These are phyloP conservation scores for Xylaria sp. DNA, from an alignment of 2,329 filamentous ascomycete species.

Conservation along the genomic window DNA sequence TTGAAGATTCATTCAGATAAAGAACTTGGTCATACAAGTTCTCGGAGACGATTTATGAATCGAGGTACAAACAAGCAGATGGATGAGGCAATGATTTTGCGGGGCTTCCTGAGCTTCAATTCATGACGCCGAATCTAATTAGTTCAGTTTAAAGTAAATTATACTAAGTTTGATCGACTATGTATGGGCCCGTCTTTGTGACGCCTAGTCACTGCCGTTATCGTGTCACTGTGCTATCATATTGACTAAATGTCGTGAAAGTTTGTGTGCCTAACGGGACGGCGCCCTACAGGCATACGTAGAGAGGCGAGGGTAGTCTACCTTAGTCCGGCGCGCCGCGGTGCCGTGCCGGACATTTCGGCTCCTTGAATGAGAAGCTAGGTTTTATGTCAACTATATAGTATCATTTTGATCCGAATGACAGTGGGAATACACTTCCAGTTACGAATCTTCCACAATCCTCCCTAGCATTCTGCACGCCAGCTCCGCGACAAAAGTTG, in stretches of 20 bases:
- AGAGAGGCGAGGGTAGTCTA: conserved; percentile 1
- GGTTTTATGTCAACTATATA: not conserved
- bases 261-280: conserved; percentile 9
- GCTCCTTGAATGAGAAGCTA: not conserved
- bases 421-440: not conserved
- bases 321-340: not conserved
- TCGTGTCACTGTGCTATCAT: conserved; percentile 9
- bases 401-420: not conserved
- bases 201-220: not conserved
- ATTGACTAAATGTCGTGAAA: not conserved
- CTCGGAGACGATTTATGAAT: not conserved
- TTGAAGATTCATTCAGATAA: not conserved
- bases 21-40: conserved; percentile 2
- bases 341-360: not conserved
- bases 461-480: conserved; percentile 36
- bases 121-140: not conserved
- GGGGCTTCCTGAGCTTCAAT: not conserved
- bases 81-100: not conserved
- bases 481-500: conserved; percentile 55
- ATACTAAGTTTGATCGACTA: conserved; percentile 11
- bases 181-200: conserved; percentile 16
- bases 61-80: not conserved
- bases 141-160: not conserved
- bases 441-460: conserved; percentile 24
- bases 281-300: conserved; percentile 15